These are phyloP conservation scores for Arabidopsis arenosa DNA, from an alignment of 345 rosid genomes.

Conservation along the genomic window DNA sequence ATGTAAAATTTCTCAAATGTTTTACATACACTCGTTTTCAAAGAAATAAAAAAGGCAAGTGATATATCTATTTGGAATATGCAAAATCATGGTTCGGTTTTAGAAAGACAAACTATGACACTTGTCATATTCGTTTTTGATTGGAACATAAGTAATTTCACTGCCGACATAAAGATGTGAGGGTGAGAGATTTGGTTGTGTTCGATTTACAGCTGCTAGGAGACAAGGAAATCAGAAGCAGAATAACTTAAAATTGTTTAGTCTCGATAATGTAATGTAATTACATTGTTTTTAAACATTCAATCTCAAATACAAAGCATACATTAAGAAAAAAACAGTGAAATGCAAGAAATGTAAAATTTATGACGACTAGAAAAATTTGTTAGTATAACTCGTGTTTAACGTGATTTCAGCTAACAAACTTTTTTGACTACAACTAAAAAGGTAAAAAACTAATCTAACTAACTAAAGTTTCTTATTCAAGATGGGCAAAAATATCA, in stretches of 20 bases:
- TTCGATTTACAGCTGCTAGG: neutral
- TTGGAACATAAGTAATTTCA: neutral
- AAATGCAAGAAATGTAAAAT: no score
- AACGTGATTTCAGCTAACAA: no score
- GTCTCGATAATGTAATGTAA: neutral
- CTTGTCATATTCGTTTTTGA: neutral
- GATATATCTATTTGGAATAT: neutral
- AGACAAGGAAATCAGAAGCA: neutral
- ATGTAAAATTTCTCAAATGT: neutral
- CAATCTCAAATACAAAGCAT: neutral
- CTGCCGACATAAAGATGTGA: constrained; percentile 21
- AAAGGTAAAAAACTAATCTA: no score
- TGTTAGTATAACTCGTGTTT: no score
- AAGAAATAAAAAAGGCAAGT: neutral
- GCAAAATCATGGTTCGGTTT: neutral
- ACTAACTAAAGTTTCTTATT: no score
- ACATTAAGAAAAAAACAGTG: neutral
- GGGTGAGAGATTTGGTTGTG: constrained; percentile 6
- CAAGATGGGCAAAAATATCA: no score
- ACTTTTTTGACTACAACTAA: no score
- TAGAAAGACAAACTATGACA: neutral
- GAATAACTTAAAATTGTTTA: neutral
- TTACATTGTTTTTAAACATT: neutral
- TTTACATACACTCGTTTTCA: neutral
- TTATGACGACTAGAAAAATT: no score